Percentiles rank a stretch among this genome's conserved stretches.
These are phyloP conservation scores for Laburnicola sp. DNA, from an alignment of 2,329 filamentous ascomycete species.

Conservation along the genomic window DNA sequence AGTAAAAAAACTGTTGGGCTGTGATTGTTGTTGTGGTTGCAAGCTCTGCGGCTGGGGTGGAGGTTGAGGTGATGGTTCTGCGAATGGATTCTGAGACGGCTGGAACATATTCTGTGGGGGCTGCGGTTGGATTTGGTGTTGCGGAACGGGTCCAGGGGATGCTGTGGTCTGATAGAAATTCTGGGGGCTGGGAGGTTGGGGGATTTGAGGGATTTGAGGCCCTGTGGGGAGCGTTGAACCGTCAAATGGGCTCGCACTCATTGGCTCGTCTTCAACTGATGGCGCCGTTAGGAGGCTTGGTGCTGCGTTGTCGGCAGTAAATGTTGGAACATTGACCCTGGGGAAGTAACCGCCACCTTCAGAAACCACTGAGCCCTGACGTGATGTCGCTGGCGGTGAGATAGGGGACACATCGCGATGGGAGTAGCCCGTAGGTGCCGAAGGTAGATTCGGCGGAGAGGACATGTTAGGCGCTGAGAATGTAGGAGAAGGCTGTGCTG, in stretches of 20 bases:
- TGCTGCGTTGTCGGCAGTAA: conserved; percentile 44
- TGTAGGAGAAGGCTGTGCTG: conserved; percentile 49
- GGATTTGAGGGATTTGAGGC: conserved; percentile 26
- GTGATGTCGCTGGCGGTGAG: conserved; percentile 49
- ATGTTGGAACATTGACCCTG: conserved; percentile 50
- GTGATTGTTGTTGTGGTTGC: conserved; percentile 16
- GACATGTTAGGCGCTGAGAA: conserved; percentile 50
- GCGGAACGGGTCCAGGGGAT: conserved; percentile 41
- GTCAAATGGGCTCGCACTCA: conserved; percentile 26
- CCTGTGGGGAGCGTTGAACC: conserved; percentile 23
- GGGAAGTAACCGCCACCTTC: conserved; percentile 63
- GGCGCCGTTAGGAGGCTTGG: conserved; percentile 44
- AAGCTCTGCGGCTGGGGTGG: conserved; percentile 13
- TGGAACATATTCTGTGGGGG: conserved; percentile 29
- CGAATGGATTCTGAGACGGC: conserved; percentile 20
- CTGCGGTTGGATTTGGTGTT: conserved; percentile 24
- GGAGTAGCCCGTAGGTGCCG: conserved; percentile 36
- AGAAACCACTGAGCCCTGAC: conserved; percentile 51
- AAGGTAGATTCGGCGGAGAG: conserved; percentile 39
- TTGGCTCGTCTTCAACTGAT: conserved; percentile 34
- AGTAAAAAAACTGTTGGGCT: conserved; percentile 11
- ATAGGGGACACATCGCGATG: conserved; percentile 58
- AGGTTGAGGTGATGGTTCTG: conserved; percentile 13
- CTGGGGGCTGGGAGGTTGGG: conserved; percentile 29
- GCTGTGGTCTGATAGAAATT: conserved; percentile 42